Evolutionary conservation across 1,284 basidiomycete genomes (phyloP).

Genomic region (Melampsora americana): DNA sequence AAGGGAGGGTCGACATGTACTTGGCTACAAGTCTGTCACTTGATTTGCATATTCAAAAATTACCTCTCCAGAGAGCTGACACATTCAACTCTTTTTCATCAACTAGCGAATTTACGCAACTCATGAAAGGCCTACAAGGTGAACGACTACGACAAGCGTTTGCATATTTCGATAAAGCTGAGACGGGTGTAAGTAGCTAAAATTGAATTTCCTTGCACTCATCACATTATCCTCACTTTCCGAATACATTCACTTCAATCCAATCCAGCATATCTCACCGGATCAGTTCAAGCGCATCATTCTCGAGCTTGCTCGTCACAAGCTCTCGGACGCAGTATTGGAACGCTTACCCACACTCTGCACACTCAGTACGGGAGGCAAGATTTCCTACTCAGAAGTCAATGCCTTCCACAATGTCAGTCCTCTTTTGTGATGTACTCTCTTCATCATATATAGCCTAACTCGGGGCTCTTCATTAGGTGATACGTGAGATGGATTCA

Average conservation of each 20-base stretch:
- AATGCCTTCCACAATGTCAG: constrained; percentile 87
- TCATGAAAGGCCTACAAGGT: constrained; percentile 95
- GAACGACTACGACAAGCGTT: constrained; percentile 91
- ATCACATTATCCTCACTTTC: background rate
- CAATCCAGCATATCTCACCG: constrained; percentile 81
- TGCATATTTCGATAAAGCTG: constrained; percentile 71
- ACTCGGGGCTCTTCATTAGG: constrained; percentile 45
- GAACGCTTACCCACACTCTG: constrained; percentile 83
- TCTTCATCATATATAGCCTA: constrained; percentile 40
- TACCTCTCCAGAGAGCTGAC: constrained; percentile 43
- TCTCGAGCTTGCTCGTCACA: constrained; percentile 90
- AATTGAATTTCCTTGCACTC: background rate
- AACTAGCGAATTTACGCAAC: constrained; percentile 84
- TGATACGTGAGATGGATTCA: constrained; percentile 80
- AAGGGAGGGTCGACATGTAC: constrained; percentile 74
- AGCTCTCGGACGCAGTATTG: constrained; percentile 83
- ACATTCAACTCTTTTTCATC: constrained; percentile 55
- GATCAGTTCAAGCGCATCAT: constrained; percentile 91
- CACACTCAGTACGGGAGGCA: constrained; percentile 76
- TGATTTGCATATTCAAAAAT: background rate
- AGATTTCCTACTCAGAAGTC: constrained; percentile 90
- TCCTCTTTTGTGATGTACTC: constrained; percentile 11
- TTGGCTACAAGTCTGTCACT: constrained; percentile 70
- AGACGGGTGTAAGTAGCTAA: constrained; percentile 29
- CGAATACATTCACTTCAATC: background rate